These are phyloP conservation scores for Simmondsia chinensis DNA, from an alignment of 148 eudicot species.

Conservation along the genomic window DNA sequence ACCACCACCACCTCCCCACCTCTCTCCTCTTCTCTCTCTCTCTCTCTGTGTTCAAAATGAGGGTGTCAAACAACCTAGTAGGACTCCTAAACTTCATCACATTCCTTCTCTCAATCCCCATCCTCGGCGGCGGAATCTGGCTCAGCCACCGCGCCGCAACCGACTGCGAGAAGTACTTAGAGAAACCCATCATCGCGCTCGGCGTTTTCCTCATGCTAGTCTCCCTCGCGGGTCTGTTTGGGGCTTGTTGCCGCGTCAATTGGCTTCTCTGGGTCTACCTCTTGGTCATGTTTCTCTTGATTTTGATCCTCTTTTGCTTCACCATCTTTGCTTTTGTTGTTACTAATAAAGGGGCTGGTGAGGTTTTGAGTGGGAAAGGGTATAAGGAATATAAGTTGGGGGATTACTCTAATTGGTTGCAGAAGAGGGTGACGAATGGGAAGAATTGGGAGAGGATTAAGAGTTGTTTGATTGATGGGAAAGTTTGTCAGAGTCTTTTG, in stretches of 20 bases:
- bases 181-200: slow-evolving; percentile 12
- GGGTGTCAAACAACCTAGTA: slow-evolving; percentile 11
- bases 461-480: slow-evolving; percentile 21
- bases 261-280: slow-evolving; percentile 24
- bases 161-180: slow-evolving; percentile 17
- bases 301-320: slow-evolving; percentile 6
- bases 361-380: slow-evolving; percentile 10
- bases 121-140: slow-evolving; percentile 13
- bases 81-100: slow-evolving; percentile 11
- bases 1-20: neutral
- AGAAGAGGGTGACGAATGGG: slow-evolving; percentile 15
- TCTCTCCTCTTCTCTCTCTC: neutral
- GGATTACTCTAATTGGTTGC: slow-evolving; percentile 36
- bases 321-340: slow-evolving; percentile 21
- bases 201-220: slow-evolving; percentile 18
- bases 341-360: slow-evolving; percentile 22
- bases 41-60: neutral
- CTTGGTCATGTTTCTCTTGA: slow-evolving; percentile 11
- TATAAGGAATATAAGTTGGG: slow-evolving; percentile 15
- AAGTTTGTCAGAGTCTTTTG: slow-evolving; percentile 9
- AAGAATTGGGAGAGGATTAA: slow-evolving; percentile 21
- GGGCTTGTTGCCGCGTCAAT: slow-evolving; percentile 10
- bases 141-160: neutral
- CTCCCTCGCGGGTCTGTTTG: slow-evolving; percentile 23
- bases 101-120: slow-evolving; percentile 7